These are phyloP conservation scores for Blastobotrys capitulatus DNA, from an alignment of 1,139 yeast genomes.

Conservation along the genomic window DNA sequence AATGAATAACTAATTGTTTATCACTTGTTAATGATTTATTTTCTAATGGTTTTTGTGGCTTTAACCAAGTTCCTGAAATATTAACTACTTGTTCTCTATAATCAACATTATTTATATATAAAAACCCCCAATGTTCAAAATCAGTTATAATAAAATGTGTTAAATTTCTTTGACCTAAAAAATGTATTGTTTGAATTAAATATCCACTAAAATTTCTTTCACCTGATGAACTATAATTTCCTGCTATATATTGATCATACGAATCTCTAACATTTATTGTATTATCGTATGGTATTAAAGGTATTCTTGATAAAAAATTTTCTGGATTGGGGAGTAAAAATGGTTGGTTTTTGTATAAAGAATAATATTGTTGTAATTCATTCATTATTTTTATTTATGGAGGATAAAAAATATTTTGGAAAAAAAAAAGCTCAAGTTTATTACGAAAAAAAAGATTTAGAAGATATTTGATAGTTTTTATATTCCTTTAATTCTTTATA, in stretches of 20 bases:
- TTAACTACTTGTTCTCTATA: background rate
- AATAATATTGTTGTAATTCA: slow-evolving; percentile 2
- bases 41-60: background rate
- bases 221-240: slow-evolving; percentile 5
- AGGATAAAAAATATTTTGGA: too few relatives aligned
- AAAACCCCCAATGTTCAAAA: slow-evolving; percentile 10
- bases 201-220: slow-evolving; percentile 9
- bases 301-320: slow-evolving; percentile 2
- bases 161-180: background rate
- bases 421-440: too few relatives aligned
- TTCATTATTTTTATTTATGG: background rate
- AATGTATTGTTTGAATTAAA: slow-evolving; percentile 7
- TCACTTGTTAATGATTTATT: background rate
- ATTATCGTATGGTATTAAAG: slow-evolving; percentile 1
- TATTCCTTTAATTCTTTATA: too few relatives aligned
- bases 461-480: background rate
- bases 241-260: slow-evolving; percentile 8
- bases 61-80: slow-evolving; percentile 4
- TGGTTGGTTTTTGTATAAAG: slow-evolving; percentile 6
- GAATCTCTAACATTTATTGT: background rate
- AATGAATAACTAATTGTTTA: background rate
- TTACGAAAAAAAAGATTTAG: background rate
- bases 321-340: slow-evolving; percentile 8
- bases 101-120: background rate
- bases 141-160: slow-evolving; percentile 12